Base-by-base conservation (phyloP, 2,329 filamentous ascomycete genomes). In the Cercospora berteroae region DNA sequence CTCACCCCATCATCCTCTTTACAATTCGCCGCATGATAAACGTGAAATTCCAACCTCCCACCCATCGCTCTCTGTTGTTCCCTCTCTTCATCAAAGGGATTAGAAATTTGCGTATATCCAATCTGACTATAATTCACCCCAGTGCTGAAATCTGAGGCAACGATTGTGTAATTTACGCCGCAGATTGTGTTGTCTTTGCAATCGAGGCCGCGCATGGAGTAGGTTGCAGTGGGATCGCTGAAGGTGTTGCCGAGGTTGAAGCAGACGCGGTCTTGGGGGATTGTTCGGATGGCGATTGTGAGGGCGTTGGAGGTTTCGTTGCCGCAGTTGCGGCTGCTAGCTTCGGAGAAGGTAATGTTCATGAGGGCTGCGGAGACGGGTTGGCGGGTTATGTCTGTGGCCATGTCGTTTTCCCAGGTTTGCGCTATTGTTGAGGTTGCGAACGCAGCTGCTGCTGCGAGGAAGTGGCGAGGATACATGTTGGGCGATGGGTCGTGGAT, bases 291-390 rank as follows among this genome's bases (percentile, higher is more conserved):
- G 5, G 67, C 64, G 60, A 81, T 93, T 39, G 86, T 92, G 80
- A 76, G 77, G 48, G 60, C n/a, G 31, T 42, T 62, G 16, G 60
- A 31, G 9, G 83, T 85, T 12, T 39, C 36, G 59, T 76, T 88
- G 6, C 89, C 86, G 10, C 70, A 78, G 31, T 83, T 29, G 3
- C 5, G 4, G 10, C 60, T 83, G 64, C 84, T 88, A 27, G 81
- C 81, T 0, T 82, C 90, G 56, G 78, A 81, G 23, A 92, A 92
- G 78, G 82, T 88, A 56, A 93, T 93, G 90, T 69, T 69, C 67
- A 69, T 69, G 36, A 69, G 61, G 9, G 57, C 25, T 10, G 67
- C 64, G 27, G 67, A 69, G 57, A 69, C 31, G 23, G 44, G 9
- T 12, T 31, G 16, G 10, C 67, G 64, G 8, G 50, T 50, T 1